Conservation (phyloP, 768 basidiomycete species). For the Boletus reticuloceps region DNA sequence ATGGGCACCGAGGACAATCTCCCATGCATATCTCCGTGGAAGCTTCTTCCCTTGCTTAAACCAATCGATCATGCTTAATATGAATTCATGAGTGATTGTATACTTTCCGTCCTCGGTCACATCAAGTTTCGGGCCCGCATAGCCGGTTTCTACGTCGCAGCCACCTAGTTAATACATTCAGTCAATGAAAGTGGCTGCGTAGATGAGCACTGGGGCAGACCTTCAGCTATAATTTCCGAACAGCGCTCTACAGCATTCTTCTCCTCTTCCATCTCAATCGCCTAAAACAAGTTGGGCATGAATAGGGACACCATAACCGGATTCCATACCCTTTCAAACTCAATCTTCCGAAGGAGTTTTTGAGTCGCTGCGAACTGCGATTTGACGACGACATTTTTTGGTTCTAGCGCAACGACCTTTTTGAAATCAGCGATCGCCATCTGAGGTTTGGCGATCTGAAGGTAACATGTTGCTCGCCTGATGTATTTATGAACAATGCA, state of each 20-base stretch:
- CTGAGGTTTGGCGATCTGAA: conserved; percentile 87
- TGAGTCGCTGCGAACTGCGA: conserved; percentile 84
- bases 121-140: conserved; percentile 74
- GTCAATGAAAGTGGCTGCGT: conserved; percentile 5
- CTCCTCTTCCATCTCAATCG: conserved; percentile 91
- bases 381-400: conserved; percentile 77
- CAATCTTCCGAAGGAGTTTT: conserved; percentile 85
- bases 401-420: conserved; percentile 79
- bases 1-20: conserved; percentile 88
- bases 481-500: background rate
- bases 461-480: conserved; percentile 86
- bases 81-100: conserved; percentile 72
- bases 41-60: conserved; percentile 95
- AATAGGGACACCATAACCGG: background rate
- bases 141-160: conserved; percentile 73
- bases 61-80: conserved; percentile 83
- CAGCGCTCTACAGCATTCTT: conserved; percentile 75
- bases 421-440: conserved; percentile 86
- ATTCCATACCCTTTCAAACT: conserved; percentile 79
- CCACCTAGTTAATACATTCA: conserved; percentile 46
- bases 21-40: conserved; percentile 89
- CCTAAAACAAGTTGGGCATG: conserved; percentile 41
- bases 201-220: conserved; percentile 34
- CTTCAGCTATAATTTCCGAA: conserved; percentile 74
- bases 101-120: conserved; percentile 61